Conservation (phyloP, 805 yeast species). For the Isabelozyma gotoi region DNA sequence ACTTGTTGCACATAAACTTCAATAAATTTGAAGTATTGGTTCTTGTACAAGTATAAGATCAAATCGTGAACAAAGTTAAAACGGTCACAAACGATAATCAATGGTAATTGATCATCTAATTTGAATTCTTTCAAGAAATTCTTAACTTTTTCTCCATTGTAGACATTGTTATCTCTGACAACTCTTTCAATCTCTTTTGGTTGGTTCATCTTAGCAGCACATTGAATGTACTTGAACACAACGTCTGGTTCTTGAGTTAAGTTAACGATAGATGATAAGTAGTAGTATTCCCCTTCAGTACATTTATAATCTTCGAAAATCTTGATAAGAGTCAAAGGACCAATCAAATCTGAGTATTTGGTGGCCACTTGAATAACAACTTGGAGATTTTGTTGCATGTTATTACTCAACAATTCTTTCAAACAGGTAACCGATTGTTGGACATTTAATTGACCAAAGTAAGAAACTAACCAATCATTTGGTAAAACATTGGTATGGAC, state of each 20-base stretch:
- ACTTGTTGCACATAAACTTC: conserved; percentile 98
- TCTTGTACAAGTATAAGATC: conserved; percentile 89
- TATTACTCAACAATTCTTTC: conserved; percentile 76
- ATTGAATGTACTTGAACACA: conserved; percentile 92
- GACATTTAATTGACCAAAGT: conserved; percentile 90
- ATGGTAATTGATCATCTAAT: conserved; percentile 92
- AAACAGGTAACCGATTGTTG: conserved; percentile 89
- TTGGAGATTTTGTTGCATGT: conserved; percentile 85
- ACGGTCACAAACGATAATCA: conserved; percentile 95
- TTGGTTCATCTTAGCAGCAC: conserved; percentile 90
- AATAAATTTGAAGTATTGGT: conserved; percentile 92
- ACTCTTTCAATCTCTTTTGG: conserved; percentile 92
- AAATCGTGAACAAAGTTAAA: conserved; percentile 89
- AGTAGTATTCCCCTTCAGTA: conserved; percentile 91
- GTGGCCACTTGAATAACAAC: conserved; percentile 95
- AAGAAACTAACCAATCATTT: conserved; percentile 88
- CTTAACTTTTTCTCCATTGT: conserved; percentile 96
- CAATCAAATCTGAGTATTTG: conserved; percentile 90
- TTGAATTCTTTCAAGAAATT: conserved; percentile 93
- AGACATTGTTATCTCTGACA: conserved; percentile 89
- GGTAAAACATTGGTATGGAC: conserved; percentile 84
- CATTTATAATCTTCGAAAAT: conserved; percentile 92
- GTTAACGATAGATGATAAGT: conserved; percentile 89
- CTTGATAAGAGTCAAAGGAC: conserved; percentile 80
- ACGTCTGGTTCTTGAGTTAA: conserved; percentile 92